These are phyloP conservation scores for Chaetomiaceae sp. DNA, from an alignment of 2,329 filamentous ascomycete genomes.

Conservation along the genomic window DNA sequence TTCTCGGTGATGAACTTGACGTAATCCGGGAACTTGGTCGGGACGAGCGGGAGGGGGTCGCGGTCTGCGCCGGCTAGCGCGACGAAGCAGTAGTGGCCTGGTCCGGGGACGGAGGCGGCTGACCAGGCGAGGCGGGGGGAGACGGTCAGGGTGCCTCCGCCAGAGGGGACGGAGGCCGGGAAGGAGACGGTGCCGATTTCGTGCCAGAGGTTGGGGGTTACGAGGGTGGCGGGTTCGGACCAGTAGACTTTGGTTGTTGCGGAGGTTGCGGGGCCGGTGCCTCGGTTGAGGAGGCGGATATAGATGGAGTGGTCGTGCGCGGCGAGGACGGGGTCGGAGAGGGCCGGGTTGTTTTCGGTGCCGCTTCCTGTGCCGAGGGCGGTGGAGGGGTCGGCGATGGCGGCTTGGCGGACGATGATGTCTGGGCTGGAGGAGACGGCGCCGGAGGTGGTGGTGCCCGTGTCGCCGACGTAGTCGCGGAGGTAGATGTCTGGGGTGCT, in stretches of 20 bases:
- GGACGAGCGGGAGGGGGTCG: conserved; percentile 3
- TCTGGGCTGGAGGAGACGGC: conserved; percentile 6
- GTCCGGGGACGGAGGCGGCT: background rate
- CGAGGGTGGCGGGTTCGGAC: conserved; percentile 10
- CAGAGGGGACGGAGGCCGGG: background rate
- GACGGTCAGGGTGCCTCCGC: background rate
- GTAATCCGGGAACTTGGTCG: conserved; percentile 4
- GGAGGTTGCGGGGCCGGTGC: background rate
- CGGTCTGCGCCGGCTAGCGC: conserved; percentile 1
- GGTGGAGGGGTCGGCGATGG: conserved; percentile 4
- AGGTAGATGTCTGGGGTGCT: conserved; percentile 9
- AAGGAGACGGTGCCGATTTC: conserved; percentile 6
- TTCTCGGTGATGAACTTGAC: conserved; percentile 9
- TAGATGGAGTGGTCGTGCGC: conserved; percentile 11
- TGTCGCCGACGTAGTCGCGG: conserved; percentile 10
- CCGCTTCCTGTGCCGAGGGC: conserved; percentile 5
- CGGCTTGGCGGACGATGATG: conserved; percentile 14
- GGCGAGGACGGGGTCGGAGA: conserved; percentile 5
- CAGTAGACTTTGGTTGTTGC: conserved; percentile 4
- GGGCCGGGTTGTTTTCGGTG: conserved; percentile 7
- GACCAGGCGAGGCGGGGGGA: conserved; percentile 7
- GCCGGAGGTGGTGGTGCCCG: background rate
- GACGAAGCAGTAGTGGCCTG: conserved; percentile 13
- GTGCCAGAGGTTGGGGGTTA: conserved; percentile 11
- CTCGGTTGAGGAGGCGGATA: conserved; percentile 11